Evolutionary conservation across 2,329 filamentous ascomycete species (phyloP).

Genomic region (Stachybotrys elegans): DNA sequence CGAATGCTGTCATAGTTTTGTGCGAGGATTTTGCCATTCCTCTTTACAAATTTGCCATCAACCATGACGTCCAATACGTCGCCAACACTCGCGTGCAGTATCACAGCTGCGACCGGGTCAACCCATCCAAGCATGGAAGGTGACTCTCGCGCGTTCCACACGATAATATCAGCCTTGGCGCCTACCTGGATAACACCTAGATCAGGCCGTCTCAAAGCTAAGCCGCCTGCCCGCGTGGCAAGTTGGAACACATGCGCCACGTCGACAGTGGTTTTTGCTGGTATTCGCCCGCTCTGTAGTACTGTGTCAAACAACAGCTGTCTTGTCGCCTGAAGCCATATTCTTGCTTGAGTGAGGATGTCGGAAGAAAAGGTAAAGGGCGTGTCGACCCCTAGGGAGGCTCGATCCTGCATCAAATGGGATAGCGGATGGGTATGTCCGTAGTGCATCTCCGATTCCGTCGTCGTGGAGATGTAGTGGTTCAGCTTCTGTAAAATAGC

Average conservation of each 20-base stretch:
- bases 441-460: not conserved
- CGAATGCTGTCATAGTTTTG: not conserved
- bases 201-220: conserved; percentile 38
- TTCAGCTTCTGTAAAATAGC: not conserved
- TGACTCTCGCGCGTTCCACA: not conserved
- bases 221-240: not conserved
- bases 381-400: not conserved
- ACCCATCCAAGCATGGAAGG: conserved; percentile 2
- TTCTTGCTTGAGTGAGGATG: not conserved
- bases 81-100: conserved; percentile 5
- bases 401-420: not conserved
- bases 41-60: conserved; percentile 6
- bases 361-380: not conserved
- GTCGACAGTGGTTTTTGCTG: not conserved
- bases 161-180: conserved; percentile 1
- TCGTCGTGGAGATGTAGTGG: not conserved
- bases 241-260: not conserved
- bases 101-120: conserved; percentile 5
- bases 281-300: not conserved
- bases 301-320: not conserved
- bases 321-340: not conserved
- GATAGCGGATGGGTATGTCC: not conserved
- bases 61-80: conserved; percentile 7
- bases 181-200: conserved; percentile 26
- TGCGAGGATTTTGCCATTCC: conserved; percentile 6